phyloP scores from a whole-genome alignment of 768 basidiomycete species.

The Boletus sp. region DNA sequence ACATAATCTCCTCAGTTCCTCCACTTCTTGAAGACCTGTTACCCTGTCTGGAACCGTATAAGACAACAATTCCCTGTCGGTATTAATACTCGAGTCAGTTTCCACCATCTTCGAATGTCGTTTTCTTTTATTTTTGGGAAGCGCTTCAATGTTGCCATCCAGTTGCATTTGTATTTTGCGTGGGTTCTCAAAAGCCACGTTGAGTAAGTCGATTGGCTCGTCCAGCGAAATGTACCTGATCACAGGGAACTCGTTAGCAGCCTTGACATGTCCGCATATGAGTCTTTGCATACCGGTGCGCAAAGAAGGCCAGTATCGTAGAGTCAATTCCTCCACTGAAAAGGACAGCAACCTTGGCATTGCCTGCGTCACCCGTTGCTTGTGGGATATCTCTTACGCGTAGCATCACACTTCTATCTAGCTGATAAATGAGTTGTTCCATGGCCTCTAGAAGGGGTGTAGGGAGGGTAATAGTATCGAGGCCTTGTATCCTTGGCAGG shows the following conservation, averaged over 20 bases:
- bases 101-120: conserved; percentile 14
- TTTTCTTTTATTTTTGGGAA: conserved; percentile 45
- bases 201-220: conserved; percentile 89
- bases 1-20: conserved; percentile 73
- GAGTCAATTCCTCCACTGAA: conserved; percentile 98
- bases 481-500: conserved; percentile 28
- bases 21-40: conserved; percentile 73
- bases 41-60: conserved; percentile 89
- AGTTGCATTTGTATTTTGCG: conserved; percentile 56
- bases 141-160: conserved; percentile 44
- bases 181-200: conserved; percentile 96
- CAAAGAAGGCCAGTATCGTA: conserved; percentile 75
- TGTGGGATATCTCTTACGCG: conserved; percentile 68
- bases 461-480: conserved; percentile 30
- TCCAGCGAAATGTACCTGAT: conserved; percentile 63
- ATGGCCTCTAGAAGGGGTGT: conserved; percentile 34
- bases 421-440: conserved; percentile 48
- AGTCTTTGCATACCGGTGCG: conserved; percentile 55
- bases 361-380: conserved; percentile 33
- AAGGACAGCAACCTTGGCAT: conserved; percentile 72
- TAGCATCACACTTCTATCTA: conserved; percentile 66
- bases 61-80: conserved; percentile 18
- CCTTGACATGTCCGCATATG: background rate
- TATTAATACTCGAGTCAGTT: background rate
- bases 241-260: background rate